These are phyloP conservation scores for Akanthomyces uredinophilus DNA, from an alignment of 2,329 filamentous ascomycete genomes.

Conservation along the genomic window DNA sequence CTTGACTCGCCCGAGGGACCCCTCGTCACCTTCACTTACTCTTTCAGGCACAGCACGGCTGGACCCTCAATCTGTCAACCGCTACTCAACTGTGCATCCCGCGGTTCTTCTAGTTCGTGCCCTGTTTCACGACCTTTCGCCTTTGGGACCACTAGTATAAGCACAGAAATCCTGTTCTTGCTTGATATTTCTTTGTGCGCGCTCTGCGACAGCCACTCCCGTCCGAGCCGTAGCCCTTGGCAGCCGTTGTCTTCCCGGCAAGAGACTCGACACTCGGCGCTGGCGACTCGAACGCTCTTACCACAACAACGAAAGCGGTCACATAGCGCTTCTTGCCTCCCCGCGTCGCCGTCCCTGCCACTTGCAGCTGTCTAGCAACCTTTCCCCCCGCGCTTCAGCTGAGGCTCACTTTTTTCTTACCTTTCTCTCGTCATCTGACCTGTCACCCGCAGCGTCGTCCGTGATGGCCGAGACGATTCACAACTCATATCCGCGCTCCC, in stretches of 20 bases:
- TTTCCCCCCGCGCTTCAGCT: slow-evolving; percentile 14
- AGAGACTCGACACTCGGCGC: background rate
- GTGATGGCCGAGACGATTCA: slow-evolving; percentile 51
- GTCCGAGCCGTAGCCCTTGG: background rate
- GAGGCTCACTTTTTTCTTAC: slow-evolving; percentile 13
- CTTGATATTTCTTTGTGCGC: background rate
- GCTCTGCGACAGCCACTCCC: background rate
- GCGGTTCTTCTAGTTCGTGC: slow-evolving; percentile 2
- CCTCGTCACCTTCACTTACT: background rate
- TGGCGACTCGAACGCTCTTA: background rate
- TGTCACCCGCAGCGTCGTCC: slow-evolving; percentile 22
- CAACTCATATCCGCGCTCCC: slow-evolving; percentile 55
- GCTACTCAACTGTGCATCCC: background rate
- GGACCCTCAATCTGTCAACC: background rate
- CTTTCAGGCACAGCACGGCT: background rate
- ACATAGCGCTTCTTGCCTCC: background rate
- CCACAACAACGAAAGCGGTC: background rate
- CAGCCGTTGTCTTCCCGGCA: background rate
- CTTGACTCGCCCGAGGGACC: background rate
- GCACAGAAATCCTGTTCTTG: slow-evolving; percentile 2
- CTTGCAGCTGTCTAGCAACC: background rate
- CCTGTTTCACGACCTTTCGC: background rate
- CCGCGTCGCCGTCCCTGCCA: background rate
- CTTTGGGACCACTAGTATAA: background rate
- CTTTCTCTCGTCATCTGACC: background rate